A percentile compares a stretch with the other conserved stretches of the same genome.
phyloP scores from a whole-genome alignment of 306 rosid species.

The Cucumis hystrix region DNA sequence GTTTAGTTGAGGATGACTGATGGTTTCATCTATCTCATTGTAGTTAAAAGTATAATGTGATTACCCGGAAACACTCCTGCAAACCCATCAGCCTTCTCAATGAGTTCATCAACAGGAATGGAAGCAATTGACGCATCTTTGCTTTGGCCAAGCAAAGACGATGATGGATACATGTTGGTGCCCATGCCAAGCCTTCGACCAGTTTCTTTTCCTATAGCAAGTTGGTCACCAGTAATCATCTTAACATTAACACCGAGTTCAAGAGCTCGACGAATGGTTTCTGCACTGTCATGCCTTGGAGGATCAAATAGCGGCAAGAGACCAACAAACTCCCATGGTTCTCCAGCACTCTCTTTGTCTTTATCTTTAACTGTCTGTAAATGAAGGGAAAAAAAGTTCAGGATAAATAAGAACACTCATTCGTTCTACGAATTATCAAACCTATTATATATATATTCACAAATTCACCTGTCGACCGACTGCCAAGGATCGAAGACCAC shows the following conservation, averaged over 20 bases:
- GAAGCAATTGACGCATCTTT: conserved; percentile 49
- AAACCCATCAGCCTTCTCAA: conserved; percentile 92
- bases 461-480: conserved; percentile 57
- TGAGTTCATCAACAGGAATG: conserved; percentile 73
- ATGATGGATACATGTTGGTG: conserved; percentile 91
- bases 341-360: conserved; percentile 67
- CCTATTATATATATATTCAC: neutral
- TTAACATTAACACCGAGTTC: conserved; percentile 89
- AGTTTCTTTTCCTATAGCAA: conserved; percentile 91
- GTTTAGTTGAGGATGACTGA: neutral
- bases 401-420: neutral
- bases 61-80: conserved; percentile 97
- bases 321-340: conserved; percentile 70
- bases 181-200: conserved; percentile 99
- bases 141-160: conserved; percentile 63
- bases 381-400: neutral
- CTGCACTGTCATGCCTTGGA: conserved; percentile 95
- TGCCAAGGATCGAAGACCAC: conserved; percentile 80
- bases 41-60: neutral
- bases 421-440: neutral
- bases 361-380: conserved; percentile 53
- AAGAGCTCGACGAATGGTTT: conserved; percentile 86
- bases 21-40: neutral
- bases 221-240: conserved; percentile 98
- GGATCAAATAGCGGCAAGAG: conserved; percentile 91